Conservation (phyloP, 129 eudicot species). For the Chrysanthemum lavandulifolium region DNA sequence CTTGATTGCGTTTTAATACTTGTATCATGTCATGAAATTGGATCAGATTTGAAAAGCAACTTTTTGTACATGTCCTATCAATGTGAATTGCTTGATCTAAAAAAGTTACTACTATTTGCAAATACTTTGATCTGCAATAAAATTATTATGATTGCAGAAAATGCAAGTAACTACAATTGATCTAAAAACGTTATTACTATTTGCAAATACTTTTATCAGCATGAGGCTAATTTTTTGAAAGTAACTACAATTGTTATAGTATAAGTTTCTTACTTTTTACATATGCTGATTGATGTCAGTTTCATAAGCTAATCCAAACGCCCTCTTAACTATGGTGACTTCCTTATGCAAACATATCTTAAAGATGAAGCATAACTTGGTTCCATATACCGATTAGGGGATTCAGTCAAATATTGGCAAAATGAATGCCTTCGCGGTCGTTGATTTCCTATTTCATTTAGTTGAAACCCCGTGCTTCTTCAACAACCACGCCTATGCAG, state of each 20-base stretch:
- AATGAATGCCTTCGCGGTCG: slow-evolving; percentile 88
- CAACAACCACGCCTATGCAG: slow-evolving; percentile 93
- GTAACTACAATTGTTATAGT: background rate
- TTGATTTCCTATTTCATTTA: slow-evolving; percentile 85
- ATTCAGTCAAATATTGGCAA: slow-evolving; percentile 76
- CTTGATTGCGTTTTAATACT: slow-evolving; percentile 8
- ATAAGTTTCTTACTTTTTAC: background rate
- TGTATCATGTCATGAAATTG: slow-evolving; percentile 9
- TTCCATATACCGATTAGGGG: slow-evolving; percentile 66
- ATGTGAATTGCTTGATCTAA: too few species aligned
- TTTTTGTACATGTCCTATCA: too few species aligned
- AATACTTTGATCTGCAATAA: too few species aligned
- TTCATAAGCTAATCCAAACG: too few species aligned
- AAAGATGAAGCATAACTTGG: background rate
- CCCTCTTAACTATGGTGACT: too few species aligned
- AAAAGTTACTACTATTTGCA: too few species aligned
- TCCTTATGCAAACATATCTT: too few species aligned
- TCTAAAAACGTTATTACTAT: too few species aligned
- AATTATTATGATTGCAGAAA: too few species aligned
- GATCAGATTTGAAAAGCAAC: background rate
- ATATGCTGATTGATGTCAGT: too few species aligned
- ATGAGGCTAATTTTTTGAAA: background rate
- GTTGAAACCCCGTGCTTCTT: slow-evolving; percentile 93
- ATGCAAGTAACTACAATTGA: too few species aligned
- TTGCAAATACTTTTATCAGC: background rate